A percentile compares a stretch with the other conserved stretches of the same genome.
phyloP scores from a whole-genome alignment of 768 basidiomycete species.

The Tulasnella sp. region DNA sequence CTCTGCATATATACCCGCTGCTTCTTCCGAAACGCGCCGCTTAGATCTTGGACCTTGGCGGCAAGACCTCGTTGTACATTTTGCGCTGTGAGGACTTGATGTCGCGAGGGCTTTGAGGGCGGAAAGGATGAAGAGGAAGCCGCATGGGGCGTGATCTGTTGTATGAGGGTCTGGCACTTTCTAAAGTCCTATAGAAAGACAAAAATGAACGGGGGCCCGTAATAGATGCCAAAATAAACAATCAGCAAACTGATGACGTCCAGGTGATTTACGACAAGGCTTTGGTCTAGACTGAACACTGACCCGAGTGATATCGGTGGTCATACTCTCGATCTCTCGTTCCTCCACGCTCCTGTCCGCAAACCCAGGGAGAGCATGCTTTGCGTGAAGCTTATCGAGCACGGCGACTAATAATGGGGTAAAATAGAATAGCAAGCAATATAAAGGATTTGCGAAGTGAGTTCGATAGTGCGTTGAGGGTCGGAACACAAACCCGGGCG shows the following conservation, averaged over 20 bases:
- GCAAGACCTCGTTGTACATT: conserved; percentile 94
- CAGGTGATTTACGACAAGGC: conserved; percentile 34
- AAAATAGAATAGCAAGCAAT: neutral
- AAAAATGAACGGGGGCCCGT: neutral
- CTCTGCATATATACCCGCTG: conserved; percentile 98
- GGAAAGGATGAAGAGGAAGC: conserved; percentile 39
- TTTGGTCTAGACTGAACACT: conserved; percentile 21
- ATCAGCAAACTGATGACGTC: conserved; percentile 22
- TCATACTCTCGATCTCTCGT: conserved; percentile 79
- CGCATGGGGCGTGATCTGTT: conserved; percentile 53
- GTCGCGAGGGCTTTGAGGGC: conserved; percentile 18
- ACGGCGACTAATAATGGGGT: conserved; percentile 50
- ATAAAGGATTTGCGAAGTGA: too few species aligned
- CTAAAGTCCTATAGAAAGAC: conserved; percentile 50
- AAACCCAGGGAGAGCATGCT: conserved; percentile 92
- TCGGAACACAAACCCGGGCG: too few species aligned
- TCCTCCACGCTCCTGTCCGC: conserved; percentile 91
- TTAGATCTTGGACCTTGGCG: conserved; percentile 90
- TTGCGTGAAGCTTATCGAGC: conserved; percentile 92
- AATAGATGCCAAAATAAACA: conserved; percentile 16
- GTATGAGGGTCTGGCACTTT: conserved; percentile 47
- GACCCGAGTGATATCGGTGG: conserved; percentile 82
- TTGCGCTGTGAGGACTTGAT: conserved; percentile 59
- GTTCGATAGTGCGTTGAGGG: too few species aligned
- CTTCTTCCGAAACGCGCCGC: conserved; percentile 89